Conservation (phyloP, 129 eudicot species). For the Pseudognaphalium luteoalbum region DNA sequence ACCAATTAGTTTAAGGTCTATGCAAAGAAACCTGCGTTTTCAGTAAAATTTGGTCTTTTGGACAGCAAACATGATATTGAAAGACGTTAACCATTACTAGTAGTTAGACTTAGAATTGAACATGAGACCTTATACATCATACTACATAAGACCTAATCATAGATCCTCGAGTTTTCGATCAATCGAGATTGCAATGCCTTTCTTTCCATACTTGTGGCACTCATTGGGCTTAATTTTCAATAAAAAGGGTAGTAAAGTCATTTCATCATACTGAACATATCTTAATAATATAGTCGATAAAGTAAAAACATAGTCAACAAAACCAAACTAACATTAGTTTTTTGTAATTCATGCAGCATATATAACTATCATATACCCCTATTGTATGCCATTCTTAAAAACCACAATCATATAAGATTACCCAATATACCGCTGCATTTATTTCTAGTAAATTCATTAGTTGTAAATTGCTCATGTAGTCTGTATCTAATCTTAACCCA, state of each 20-base stretch:
- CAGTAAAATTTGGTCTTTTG: neutral
- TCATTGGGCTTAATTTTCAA: neutral
- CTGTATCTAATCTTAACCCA: conserved; percentile 20
- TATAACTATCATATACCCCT: neutral
- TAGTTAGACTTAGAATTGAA: neutral
- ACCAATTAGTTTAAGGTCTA: neutral
- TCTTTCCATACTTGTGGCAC: neutral
- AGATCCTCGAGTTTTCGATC: too few relatives aligned
- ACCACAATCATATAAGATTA: neutral
- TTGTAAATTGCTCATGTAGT: conserved; percentile 15
- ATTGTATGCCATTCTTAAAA: neutral
- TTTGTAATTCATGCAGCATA: too few relatives aligned
- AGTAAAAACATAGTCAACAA: neutral
- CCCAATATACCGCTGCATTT: neutral
- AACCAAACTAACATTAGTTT: neutral
- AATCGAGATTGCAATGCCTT: too few relatives aligned
- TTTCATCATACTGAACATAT: neutral
- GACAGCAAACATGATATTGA: neutral
- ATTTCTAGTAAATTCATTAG: conserved; percentile 19
- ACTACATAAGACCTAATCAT: neutral
- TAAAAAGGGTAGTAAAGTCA: neutral
- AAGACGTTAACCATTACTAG: neutral
- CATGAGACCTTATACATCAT: neutral
- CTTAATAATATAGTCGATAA: neutral
- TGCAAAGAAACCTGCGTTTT: neutral